Conservation (phyloP, 139 green algal genomes). For the Parachlorella kessleri region DNA sequence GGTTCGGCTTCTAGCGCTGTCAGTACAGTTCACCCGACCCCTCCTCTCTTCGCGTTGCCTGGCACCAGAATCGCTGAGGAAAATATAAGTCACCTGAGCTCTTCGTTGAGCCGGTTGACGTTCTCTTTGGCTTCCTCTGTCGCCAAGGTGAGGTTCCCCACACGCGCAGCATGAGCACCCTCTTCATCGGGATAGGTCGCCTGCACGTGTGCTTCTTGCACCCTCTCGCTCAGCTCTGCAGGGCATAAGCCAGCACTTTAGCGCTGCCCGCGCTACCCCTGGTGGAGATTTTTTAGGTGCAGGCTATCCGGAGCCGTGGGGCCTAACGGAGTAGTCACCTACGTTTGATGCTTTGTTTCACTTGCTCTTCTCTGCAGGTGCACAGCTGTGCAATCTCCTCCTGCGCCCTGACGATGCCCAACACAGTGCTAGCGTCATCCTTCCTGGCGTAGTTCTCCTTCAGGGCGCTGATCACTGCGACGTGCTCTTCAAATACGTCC, state of each 20-base stretch:
- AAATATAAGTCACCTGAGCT: constrained; percentile 16
- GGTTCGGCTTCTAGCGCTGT: too few species aligned
- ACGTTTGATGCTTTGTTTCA: constrained; percentile 37
- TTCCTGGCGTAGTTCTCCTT: constrained; percentile 35
- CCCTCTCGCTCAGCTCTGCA: constrained; percentile 23
- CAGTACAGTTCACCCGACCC: background rate
- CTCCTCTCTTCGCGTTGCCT: too few species aligned
- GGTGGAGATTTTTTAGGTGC: background rate
- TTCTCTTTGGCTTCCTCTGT: background rate
- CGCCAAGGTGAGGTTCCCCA: background rate
- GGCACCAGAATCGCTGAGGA: too few species aligned
- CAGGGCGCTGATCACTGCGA: constrained; percentile 36
- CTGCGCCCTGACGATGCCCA: constrained; percentile 7
- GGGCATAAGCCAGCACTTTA: background rate
- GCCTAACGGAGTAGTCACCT: background rate
- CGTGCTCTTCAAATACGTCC: constrained; percentile 40
- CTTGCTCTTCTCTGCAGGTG: constrained; percentile 15
- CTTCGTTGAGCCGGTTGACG: constrained; percentile 14
- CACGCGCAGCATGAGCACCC: constrained; percentile 20
- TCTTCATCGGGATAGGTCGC: constrained; percentile 29
- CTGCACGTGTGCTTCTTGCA: background rate
- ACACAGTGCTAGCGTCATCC: constrained; percentile 22
- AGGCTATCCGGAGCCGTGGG: background rate
- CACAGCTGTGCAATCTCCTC: constrained; percentile 27
- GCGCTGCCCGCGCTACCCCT: too few species aligned